These are phyloP conservation scores for Erodium maritimum DNA, from an alignment of 345 rosid genomes.

Conservation along the genomic window DNA sequence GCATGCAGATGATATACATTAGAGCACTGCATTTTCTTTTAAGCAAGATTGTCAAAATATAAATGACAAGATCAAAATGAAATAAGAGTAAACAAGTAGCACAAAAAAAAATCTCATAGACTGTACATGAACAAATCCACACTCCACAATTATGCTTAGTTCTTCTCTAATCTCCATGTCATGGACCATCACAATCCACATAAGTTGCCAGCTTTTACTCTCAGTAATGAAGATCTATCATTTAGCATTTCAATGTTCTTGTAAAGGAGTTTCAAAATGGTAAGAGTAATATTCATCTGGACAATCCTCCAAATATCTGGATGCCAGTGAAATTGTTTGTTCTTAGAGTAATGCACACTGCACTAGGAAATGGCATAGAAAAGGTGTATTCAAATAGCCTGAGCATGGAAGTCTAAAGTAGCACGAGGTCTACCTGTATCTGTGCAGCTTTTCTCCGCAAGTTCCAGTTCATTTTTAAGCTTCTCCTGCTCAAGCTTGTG, in stretches of 20 bases:
- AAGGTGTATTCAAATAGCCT: not conserved
- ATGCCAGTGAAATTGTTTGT: not conserved
- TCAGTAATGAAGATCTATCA: too few species aligned
- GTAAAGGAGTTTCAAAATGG: not conserved
- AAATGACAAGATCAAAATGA: not conserved
- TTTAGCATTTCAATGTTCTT: too few species aligned
- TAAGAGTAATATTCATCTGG: not conserved
- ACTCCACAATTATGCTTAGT: too few species aligned
- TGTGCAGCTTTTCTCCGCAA: constrained; percentile 36
- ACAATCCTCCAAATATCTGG: not conserved
- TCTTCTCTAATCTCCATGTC: not conserved
- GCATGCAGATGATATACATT: constrained; percentile 6
- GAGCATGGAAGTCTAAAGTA: not conserved
- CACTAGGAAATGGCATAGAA: not conserved
- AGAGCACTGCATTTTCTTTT: not conserved
- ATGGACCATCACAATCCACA: not conserved
- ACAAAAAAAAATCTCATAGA: not conserved
- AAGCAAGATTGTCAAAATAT: not conserved
- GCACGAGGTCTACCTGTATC: constrained; percentile 36
- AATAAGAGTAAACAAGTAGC: not conserved
- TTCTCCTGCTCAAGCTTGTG: constrained; percentile 45
- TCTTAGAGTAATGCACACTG: not conserved
- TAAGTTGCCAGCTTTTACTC: not conserved
- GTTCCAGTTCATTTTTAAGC: constrained; percentile 43
- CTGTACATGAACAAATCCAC: not conserved